These are phyloP conservation scores for Cucurbita argyrosperma DNA, from an alignment of 306 rosid genomes.

Conservation along the genomic window DNA sequence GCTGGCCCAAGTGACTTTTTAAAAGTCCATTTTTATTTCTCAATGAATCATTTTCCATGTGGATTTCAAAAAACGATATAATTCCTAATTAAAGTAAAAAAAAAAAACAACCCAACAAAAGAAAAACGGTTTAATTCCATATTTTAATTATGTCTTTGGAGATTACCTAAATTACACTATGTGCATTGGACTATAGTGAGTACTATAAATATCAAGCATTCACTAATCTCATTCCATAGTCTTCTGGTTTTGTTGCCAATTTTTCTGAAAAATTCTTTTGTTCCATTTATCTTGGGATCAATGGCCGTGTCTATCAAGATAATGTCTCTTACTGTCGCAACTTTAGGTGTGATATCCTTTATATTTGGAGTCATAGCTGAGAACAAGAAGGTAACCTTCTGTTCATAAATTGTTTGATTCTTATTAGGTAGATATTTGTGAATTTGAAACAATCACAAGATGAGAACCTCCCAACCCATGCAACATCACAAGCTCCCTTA, in stretches of 20 bases:
- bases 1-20: neutral
- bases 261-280: neutral
- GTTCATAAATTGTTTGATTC: neutral
- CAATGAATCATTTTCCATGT: neutral
- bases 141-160: neutral
- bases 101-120: neutral
- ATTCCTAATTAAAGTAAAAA: neutral
- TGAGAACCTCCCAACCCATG: too few species aligned
- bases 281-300: neutral
- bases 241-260: neutral
- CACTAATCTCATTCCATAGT: neutral
- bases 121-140: neutral
- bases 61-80: neutral
- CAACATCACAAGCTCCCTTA: too few species aligned
- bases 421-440: neutral
- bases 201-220: neutral
- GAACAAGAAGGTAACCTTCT: conserved; percentile 25
- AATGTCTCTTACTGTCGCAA: neutral
- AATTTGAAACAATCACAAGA: too few species aligned
- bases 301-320: conserved; percentile 14
- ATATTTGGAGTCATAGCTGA: conserved; percentile 31
- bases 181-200: neutral
- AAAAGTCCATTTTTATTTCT: too few species aligned
- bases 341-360: conserved; percentile 24
- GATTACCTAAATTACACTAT: too few species aligned